Percentiles rank a stretch among this genome's conserved stretches.
Evolutionary conservation across 768 basidiomycete species (phyloP).

Genomic region (Tulasnella sp.): DNA sequence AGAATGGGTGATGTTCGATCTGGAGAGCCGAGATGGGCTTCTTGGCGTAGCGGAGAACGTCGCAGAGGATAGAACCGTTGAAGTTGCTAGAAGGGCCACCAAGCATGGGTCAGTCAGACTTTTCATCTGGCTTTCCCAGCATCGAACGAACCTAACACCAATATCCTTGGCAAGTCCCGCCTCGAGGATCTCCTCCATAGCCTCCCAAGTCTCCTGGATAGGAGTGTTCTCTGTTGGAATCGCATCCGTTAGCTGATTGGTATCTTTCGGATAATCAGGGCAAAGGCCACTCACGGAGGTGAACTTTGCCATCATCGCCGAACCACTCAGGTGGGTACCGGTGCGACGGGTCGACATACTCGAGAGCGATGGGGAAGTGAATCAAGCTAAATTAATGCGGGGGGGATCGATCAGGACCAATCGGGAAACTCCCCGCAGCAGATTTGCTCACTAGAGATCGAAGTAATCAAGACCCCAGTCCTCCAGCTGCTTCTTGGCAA

Average conservation of each 20-base stretch:
- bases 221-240: slow-evolving; percentile 43
- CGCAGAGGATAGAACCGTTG: slow-evolving; percentile 57
- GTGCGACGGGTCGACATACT: slow-evolving; percentile 65
- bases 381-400: slow-evolving; percentile 26
- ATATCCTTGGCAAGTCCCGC: slow-evolving; percentile 64
- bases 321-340: slow-evolving; percentile 74
- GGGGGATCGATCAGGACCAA: not conserved
- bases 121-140: not conserved
- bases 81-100: slow-evolving; percentile 45
- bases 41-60: slow-evolving; percentile 69
- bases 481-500: slow-evolving; percentile 51
- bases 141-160: slow-evolving; percentile 46
- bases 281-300: slow-evolving; percentile 39
- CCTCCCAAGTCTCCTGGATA: slow-evolving; percentile 73
- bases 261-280: no score
- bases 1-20: slow-evolving; percentile 48
- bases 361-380: slow-evolving; percentile 76
- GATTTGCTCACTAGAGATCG: slow-evolving; percentile 20
- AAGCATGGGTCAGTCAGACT: not conserved
- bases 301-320: slow-evolving; percentile 54
- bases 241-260: not conserved
- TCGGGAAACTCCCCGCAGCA: not conserved
- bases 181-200: slow-evolving; percentile 70
- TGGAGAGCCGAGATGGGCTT: slow-evolving; percentile 46
- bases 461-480: slow-evolving; percentile 70